Percentiles rank a stretch among this genome's conserved stretches.
Evolutionary conservation across 1,284 basidiomycete species (phyloP).

Genomic region (Mycena sp.): DNA sequence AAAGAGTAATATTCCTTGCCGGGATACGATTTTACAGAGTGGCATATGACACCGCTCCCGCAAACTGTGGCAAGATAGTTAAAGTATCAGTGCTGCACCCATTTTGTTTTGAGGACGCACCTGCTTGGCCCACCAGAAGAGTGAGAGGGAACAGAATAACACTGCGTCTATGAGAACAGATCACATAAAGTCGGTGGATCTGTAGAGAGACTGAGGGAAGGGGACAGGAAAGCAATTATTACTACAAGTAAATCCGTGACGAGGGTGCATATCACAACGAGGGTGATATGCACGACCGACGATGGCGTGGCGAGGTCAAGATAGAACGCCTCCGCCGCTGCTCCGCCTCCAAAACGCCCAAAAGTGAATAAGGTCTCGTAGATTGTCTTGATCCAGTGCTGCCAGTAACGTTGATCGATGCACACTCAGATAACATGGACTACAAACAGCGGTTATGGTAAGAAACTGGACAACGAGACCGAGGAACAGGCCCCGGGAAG

Average conservation of each 20-base stretch:
- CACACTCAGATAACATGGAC: not conserved
- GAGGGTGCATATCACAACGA: not conserved
- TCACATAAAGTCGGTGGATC: not conserved
- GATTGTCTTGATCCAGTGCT: not conserved
- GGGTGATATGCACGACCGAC: not conserved
- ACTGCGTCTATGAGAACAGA: not conserved
- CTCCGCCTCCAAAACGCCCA: not conserved
- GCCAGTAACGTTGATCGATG: not conserved
- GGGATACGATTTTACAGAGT: not conserved
- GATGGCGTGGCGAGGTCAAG: not conserved
- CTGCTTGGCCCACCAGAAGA: not conserved
- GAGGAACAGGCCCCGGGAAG: too few species aligned
- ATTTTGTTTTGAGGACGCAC: not conserved
- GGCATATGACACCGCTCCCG: not conserved
- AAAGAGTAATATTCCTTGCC: not conserved
- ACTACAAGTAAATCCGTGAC: not conserved
- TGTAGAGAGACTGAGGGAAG: not conserved
- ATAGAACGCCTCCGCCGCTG: not conserved
- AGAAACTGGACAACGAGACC: not conserved
- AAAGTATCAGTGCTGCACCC: not conserved
- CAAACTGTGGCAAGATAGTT: not conserved
- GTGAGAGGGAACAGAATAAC: not conserved
- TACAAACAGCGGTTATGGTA: not conserved
- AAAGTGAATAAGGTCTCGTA: not conserved
- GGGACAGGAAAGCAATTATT: not conserved